Base-by-base conservation (phyloP, 2,329 filamentous ascomycete species). In the Drechslerella stenobrocha region DNA sequence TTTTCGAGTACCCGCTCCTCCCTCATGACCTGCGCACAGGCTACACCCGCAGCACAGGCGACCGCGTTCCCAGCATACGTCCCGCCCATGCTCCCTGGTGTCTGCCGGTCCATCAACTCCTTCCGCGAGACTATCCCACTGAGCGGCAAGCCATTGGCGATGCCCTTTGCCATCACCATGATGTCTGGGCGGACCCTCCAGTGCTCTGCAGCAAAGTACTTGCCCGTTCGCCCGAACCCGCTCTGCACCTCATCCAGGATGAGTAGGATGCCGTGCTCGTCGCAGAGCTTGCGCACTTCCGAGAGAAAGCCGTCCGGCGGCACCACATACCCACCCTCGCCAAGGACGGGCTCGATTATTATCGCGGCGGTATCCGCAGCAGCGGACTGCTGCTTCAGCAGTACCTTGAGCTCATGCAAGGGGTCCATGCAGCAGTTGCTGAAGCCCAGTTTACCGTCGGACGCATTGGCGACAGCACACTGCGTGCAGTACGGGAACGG, bases 221-320 rank as follows among this genome's bases (percentile, higher is more conserved):
- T 76, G 18, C 78, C 78, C 1, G 78, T 79, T 26, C 78, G 74
- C 1, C 77, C 78, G 70, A 77, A 78, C 6, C 78, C 78, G 26
- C 73, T 77, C 53, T 79, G 78, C 1, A 79, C 78, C 58, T 79
- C 78, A 56, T 79, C 78, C 9, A 71, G 71, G 2, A 79, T 76
- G 3, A 79, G 73, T 1, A 79, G 75, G 46, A 79, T 78, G 37
- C 76, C 75, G 72, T 79, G 73, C 69, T 77, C 76, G 57, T 78
- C 76, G 60, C 78, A 79, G 47, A 78, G 76, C 59, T 78, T 74
- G 2, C 77, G 73, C 8, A 79, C 71, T 7, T 74, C 75, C 1
- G 74, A 71, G 3, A 79, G 64, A 40, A 76, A 77, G 3, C 70
- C 73, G 1, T 70, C 32, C 11, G 74, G 72, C 9, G 74, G 71